phyloP scores from a whole-genome alignment of 768 basidiomycete species.

The Phanerodontia chrysosporium region DNA sequence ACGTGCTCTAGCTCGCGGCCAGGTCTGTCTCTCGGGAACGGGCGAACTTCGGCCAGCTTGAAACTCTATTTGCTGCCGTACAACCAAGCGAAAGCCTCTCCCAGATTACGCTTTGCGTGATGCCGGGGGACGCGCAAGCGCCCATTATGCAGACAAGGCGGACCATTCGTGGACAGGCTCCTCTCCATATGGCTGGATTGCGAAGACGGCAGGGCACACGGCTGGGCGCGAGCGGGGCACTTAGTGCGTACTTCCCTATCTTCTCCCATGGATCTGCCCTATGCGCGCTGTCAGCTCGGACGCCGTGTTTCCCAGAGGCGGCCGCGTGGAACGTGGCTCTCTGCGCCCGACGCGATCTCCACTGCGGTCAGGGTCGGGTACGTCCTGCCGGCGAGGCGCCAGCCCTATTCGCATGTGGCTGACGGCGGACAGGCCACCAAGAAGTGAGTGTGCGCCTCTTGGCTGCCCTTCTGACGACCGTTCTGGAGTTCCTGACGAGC shows the following conservation, averaged over 20 bases:
- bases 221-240: neutral
- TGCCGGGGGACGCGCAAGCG: neutral
- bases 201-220: slow-evolving; percentile 4
- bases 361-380: neutral
- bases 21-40: neutral
- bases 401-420: neutral
- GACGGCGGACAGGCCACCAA: neutral
- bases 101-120: neutral
- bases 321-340: slow-evolving; percentile 3
- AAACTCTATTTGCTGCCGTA: neutral
- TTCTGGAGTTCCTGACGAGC: neutral
- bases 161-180: neutral
- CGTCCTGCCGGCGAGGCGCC: neutral
- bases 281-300: neutral
- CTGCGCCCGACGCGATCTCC: neutral
- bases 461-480: neutral
- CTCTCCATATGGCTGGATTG: neutral
- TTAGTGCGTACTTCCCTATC: slow-evolving; percentile 6
- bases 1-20: neutral
- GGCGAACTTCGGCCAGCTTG: neutral
- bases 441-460: neutral
- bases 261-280: neutral
- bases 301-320: neutral
- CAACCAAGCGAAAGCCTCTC: neutral
- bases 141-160: slow-evolving; percentile 7